These are phyloP conservation scores for Letharia lupina DNA, from an alignment of 495 filamentous ascomycete species.

Conservation along the genomic window DNA sequence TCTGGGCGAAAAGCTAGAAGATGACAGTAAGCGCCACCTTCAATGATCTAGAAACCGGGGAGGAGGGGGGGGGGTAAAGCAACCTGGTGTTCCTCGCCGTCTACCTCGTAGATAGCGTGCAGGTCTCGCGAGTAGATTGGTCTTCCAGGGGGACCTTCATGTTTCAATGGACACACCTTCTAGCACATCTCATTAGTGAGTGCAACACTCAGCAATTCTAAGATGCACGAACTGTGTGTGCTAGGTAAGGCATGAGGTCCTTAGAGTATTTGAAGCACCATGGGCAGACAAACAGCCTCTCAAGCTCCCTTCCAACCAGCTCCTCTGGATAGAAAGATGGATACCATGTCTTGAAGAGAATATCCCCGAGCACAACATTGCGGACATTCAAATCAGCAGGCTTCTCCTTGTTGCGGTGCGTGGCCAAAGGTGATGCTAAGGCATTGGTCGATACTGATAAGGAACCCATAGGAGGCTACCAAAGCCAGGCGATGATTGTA, in stretches of 20 bases:
- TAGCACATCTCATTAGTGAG: slow-evolving; percentile 36
- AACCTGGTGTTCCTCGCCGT: slow-evolving; percentile 62
- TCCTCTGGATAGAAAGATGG: slow-evolving; percentile 72
- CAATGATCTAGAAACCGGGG: slow-evolving; percentile 1
- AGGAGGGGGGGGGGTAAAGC: slow-evolving; percentile 17
- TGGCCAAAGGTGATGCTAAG: slow-evolving; percentile 16
- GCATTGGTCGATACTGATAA: slow-evolving; percentile 13
- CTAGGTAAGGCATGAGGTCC: slow-evolving; percentile 53
- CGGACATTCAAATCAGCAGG: slow-evolving; percentile 56
- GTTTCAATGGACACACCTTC: slow-evolving; percentile 29
- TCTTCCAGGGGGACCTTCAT: slow-evolving; percentile 34
- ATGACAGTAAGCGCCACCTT: slow-evolving; percentile 9
- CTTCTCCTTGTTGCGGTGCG: slow-evolving; percentile 29
- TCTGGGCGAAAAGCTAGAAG: slow-evolving; percentile 77
- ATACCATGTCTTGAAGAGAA: slow-evolving; percentile 71
- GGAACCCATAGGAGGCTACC: slow-evolving; percentile 12
- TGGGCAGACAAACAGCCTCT: slow-evolving; percentile 75
- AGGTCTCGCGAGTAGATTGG: slow-evolving; percentile 51
- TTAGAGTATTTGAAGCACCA: slow-evolving; percentile 89
- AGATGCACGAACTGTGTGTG: slow-evolving; percentile 39
- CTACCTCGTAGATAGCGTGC: slow-evolving; percentile 78
- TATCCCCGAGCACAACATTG: slow-evolving; percentile 64
- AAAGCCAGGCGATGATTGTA: not conserved
- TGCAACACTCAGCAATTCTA: slow-evolving; percentile 34
- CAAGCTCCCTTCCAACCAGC: slow-evolving; percentile 54